Evolutionary conservation across 805 yeast genomes (phyloP).

Genomic region (Wickerhamiella allomyrinae): DNA sequence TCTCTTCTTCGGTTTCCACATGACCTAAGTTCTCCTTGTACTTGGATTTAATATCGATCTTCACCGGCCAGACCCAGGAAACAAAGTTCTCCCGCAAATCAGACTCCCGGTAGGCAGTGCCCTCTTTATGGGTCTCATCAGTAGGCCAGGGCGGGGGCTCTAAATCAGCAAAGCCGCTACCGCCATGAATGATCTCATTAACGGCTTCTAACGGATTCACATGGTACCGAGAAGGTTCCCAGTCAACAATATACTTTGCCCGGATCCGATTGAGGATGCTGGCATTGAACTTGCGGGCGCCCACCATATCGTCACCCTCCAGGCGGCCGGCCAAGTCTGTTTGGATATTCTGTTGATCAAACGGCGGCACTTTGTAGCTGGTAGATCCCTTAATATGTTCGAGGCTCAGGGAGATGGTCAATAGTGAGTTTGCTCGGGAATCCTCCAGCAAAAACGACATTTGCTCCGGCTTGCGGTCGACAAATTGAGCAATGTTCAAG

Average conservation of each 20-base stretch:
- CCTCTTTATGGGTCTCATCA: slow-evolving; percentile 4
- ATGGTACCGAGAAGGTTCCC: slow-evolving; percentile 1
- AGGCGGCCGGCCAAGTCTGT: not conserved
- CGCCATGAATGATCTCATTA: slow-evolving; percentile 59
- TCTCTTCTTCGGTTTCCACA: too few relatives aligned
- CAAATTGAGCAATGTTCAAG: slow-evolving; percentile 60
- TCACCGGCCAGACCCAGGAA: slow-evolving; percentile 4
- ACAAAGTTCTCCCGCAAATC: slow-evolving; percentile 10
- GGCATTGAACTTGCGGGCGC: not conserved
- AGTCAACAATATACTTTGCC: not conserved
- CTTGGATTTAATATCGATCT: not conserved
- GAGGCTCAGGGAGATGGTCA: slow-evolving; percentile 36
- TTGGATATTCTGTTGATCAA: slow-evolving; percentile 13
- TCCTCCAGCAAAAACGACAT: slow-evolving; percentile 51
- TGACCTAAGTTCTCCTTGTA: too few relatives aligned
- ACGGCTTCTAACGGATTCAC: slow-evolving; percentile 55
- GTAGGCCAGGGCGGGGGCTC: not conserved
- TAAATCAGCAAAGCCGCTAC: slow-evolving; percentile 37
- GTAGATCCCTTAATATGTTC: slow-evolving; percentile 31
- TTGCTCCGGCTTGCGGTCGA: slow-evolving; percentile 39
- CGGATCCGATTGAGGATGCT: not conserved
- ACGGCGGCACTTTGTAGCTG: slow-evolving; percentile 27
- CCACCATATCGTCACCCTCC: not conserved
- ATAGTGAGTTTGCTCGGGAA: slow-evolving; percentile 59
- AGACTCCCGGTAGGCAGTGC: slow-evolving; percentile 13